Base-by-base conservation (phyloP, 306 rosid genomes). In the Cucumis sativus region DNA sequence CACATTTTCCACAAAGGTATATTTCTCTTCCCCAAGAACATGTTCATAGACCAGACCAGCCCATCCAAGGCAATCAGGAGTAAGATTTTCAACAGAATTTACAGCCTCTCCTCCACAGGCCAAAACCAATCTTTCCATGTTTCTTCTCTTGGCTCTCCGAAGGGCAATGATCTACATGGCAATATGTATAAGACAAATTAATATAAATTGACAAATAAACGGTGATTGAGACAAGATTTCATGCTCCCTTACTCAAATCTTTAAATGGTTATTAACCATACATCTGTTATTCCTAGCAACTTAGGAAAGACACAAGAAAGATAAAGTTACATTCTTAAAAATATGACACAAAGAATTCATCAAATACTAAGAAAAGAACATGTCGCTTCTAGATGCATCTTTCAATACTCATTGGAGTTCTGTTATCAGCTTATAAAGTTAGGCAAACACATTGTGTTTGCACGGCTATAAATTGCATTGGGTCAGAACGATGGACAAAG, bases 31-130 rank as follows among this genome's bases (percentile, higher is more conserved):
- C 54, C 99, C 99, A 76, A 95, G 99, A 70, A 85, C 88, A 66
- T 95, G 99, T 87, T 95, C 99, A 74, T 95, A 89, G 74, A 95
- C 99, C 85, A 90, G 83, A 73, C 99, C 99, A 76, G 99, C 99
- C 99, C 97, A 95, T 65, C 99, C 99, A 81, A 95, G 92, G 83
- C 91, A 89, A 74, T 92, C 93, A 55, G 90, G 89, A 84, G 97
- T 88, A 80, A 95, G 84, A 87, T 89, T 97, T 84, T 92, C 93
- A 9, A 95, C 97, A 47, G 97, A 92, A 86, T 95, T 90, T 35
- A 95, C 84, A 6, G 97, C 97, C 87, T 95, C 99, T 20, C 99
- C 99, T 64, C 99, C 99, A 84, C 99, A 95, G 72, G 97, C 96
- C 87, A 95, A 84, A 82, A 95, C 97, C 93, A 95, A 82, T 43